Evolutionary conservation across 805 yeast species (phyloP).

Genomic region (Cyberlindnera americana): DNA sequence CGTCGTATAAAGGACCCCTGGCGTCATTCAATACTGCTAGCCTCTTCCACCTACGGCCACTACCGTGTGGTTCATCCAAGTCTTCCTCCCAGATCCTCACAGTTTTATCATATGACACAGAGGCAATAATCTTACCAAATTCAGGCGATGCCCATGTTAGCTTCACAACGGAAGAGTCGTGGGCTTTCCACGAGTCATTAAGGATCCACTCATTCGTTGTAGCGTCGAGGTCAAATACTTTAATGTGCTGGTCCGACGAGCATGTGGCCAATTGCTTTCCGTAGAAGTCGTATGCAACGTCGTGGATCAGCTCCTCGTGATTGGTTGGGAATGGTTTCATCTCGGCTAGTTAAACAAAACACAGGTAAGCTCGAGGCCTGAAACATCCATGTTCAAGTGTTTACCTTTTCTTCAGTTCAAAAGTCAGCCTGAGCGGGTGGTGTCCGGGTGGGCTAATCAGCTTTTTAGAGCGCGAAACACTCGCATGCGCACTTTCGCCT

Average conservation of each 20-base stretch:
- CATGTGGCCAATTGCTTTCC: constrained; percentile 93
- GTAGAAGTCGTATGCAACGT: constrained; percentile 86
- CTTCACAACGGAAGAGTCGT: constrained; percentile 80
- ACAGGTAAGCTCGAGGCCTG: too few species aligned
- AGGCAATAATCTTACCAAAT: constrained; percentile 80
- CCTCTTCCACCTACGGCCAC: constrained; percentile 82
- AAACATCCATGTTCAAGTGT: too few species aligned
- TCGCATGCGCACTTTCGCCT: too few species aligned
- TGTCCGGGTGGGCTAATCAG: constrained; percentile 2
- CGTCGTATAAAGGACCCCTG: constrained; percentile 84
- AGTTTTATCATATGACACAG: constrained; percentile 87
- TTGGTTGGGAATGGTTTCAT: constrained; percentile 81
- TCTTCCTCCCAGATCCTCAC: constrained; percentile 90
- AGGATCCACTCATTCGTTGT: constrained; percentile 72
- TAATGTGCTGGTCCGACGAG: constrained; percentile 90
- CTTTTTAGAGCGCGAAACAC: too few species aligned
- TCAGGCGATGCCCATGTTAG: constrained; percentile 95
- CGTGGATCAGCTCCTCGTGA: constrained; percentile 90
- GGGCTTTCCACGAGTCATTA: constrained; percentile 93
- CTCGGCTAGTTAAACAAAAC: constrained; percentile 1
- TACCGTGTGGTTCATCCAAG: constrained; percentile 66
- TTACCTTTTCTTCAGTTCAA: not conserved
- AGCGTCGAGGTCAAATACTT: constrained; percentile 76
- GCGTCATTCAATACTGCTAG: constrained; percentile 79
- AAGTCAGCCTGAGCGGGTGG: not conserved